Evolutionary conservation across 176 grass and related monocot species (phyloP).

Genomic region (Tuctoria greenei): DNA sequence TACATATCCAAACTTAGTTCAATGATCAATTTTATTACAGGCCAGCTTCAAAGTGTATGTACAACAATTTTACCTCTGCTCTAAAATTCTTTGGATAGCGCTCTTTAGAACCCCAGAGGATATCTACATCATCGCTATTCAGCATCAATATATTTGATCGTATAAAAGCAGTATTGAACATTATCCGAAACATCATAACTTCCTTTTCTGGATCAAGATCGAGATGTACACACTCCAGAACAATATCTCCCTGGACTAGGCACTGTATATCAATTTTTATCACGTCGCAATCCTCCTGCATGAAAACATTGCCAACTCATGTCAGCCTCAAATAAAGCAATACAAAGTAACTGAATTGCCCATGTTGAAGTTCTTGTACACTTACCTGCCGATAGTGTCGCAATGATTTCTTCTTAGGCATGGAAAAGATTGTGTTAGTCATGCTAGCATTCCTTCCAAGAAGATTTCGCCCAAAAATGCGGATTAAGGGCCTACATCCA

Average conservation of each 20-base stretch:
- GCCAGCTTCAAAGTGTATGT: constrained; percentile 7
- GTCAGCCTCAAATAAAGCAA: constrained; percentile 8
- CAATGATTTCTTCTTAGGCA: constrained; percentile 90
- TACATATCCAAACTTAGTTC: constrained; percentile 38
- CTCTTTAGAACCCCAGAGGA: constrained; percentile 89
- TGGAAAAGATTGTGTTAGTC: constrained; percentile 72
- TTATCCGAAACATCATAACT: constrained; percentile 98
- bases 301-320: constrained; percentile 18
- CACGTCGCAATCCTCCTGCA: constrained; percentile 89
- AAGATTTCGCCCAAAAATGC: constrained; percentile 84
- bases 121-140: constrained; percentile 85
- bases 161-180: constrained; percentile 99
- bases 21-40: constrained; percentile 13
- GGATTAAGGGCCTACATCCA: constrained; percentile 86
- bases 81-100: constrained; percentile 81
- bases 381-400: constrained; percentile 82
- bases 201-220: constrained; percentile 94
- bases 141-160: constrained; percentile 94
- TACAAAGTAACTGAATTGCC: constrained; percentile 37
- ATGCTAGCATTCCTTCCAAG: constrained; percentile 55
- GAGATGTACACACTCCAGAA: constrained; percentile 96
- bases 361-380: constrained; percentile 21
- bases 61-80: constrained; percentile 65
- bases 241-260: constrained; percentile 93
- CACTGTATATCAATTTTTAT: constrained; percentile 99